phyloP scores from a whole-genome alignment of 768 basidiomycete genomes.

The Lactifluus hygrophoroides region DNA sequence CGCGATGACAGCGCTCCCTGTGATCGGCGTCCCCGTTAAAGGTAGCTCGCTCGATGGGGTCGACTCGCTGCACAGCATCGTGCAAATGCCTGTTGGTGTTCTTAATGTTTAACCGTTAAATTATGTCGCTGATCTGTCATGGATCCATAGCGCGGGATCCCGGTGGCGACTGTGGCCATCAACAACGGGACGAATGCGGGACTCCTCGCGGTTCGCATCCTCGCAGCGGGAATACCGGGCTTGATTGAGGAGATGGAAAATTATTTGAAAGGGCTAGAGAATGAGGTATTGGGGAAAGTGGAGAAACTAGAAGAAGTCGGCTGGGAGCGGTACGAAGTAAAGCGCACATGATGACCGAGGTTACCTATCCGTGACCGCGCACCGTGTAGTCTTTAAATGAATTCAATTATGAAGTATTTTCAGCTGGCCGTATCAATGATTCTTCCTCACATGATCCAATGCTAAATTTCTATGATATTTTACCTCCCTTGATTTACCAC shows the following conservation, averaged over 20 bases:
- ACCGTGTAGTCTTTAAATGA: too few species aligned
- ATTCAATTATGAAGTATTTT: too few species aligned
- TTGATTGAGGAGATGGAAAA: slow-evolving; percentile 59
- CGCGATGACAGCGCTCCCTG: slow-evolving; percentile 83
- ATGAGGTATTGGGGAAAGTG: slow-evolving; percentile 73
- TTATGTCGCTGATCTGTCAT: not conserved
- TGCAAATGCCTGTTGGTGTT: slow-evolving; percentile 91
- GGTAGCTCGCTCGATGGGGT: slow-evolving; percentile 91
- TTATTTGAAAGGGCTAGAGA: slow-evolving; percentile 62
- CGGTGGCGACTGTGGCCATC: slow-evolving; percentile 95
- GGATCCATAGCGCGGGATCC: slow-evolving; percentile 72
- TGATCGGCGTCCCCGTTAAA: slow-evolving; percentile 95
- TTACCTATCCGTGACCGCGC: too few species aligned
- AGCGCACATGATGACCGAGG: not conserved
- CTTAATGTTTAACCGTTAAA: not conserved
- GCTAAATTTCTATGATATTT: too few species aligned
- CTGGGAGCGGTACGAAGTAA: slow-evolving; percentile 74
- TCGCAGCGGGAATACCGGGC: slow-evolving; percentile 62
- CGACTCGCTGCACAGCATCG: slow-evolving; percentile 94
- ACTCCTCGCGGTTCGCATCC: slow-evolving; percentile 83
- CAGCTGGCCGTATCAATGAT: too few species aligned
- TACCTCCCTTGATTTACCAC: too few species aligned
- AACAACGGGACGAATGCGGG: slow-evolving; percentile 94
- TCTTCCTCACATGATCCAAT: too few species aligned
- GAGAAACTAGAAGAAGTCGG: slow-evolving; percentile 69